Percentiles rank a stretch among this genome's conserved stretches.
Evolutionary conservation across 73 alveolate genomes (phyloP).

Genomic region (Paraurostyla sp.): DNA sequence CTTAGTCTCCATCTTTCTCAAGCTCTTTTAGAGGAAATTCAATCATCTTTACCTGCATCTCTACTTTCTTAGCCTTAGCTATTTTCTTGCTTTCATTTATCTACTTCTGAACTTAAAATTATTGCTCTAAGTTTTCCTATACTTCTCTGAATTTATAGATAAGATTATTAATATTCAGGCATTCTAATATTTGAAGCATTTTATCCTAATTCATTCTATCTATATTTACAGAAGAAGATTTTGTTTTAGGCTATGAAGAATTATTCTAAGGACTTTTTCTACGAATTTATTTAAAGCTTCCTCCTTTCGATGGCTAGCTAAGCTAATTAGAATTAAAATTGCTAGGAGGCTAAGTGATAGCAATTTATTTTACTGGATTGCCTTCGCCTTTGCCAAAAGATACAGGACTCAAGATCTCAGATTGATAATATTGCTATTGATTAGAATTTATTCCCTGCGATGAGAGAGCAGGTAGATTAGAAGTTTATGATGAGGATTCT

Average conservation of each 20-base stretch:
- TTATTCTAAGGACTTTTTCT: no score
- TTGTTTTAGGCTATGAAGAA: no score
- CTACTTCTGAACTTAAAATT: background rate
- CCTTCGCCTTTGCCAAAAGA: background rate
- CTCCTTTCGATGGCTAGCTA: no score
- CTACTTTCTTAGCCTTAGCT: background rate
- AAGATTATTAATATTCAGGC: slow-evolving; percentile 35
- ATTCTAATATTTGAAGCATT: slow-evolving; percentile 33
- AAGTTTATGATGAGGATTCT: no score
- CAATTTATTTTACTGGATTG: no score
- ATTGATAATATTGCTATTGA: no score
- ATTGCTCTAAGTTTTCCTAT: background rate
- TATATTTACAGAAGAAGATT: background rate
- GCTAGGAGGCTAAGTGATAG: no score
- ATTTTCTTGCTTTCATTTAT: background rate
- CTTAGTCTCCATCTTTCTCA: slow-evolving; percentile 36
- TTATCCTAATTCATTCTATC: slow-evolving; percentile 46
- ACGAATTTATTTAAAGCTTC: background rate
- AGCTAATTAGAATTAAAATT: no score
- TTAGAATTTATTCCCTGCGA: no score
- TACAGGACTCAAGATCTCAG: background rate
- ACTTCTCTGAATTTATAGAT: slow-evolving; percentile 26
- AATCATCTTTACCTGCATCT: background rate
- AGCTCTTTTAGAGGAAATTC: slow-evolving; percentile 34
- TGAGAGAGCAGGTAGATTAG: no score